phyloP scores from a whole-genome alignment of 2,329 filamentous ascomycete species.

The Clonostachys rhizophaga region DNA sequence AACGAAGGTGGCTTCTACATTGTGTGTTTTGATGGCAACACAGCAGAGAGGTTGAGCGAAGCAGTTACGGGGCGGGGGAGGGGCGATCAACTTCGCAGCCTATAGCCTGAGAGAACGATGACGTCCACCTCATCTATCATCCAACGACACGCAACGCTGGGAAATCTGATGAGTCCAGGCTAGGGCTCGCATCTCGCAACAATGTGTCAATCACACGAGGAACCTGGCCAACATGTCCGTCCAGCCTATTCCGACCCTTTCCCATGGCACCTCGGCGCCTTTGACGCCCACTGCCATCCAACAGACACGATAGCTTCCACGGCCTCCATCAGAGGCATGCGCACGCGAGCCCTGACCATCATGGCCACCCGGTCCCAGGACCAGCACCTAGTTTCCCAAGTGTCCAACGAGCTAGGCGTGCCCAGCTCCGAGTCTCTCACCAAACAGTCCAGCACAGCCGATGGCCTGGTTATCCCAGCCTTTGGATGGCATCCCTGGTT shows the following conservation, averaged over 20 bases:
- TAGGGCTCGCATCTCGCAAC: too few relatives aligned
- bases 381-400: conserved; percentile 63
- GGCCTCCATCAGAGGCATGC: conserved; percentile 57
- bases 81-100: too few relatives aligned
- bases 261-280: conserved; percentile 68
- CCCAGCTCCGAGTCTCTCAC: background rate
- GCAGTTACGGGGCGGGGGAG: too few relatives aligned
- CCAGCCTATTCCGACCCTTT: conserved; percentile 27
- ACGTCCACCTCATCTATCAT: too few relatives aligned
- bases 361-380: conserved; percentile 77
- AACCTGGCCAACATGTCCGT: too few relatives aligned
- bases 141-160: too few relatives aligned
- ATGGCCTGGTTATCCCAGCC: conserved; percentile 49
- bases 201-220: too few relatives aligned
- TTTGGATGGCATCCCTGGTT: conserved; percentile 92
- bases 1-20: too few relatives aligned
- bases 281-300: conserved; percentile 80
- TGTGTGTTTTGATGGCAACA: too few relatives aligned
- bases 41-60: too few relatives aligned
- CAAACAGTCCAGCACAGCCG: conserved; percentile 5
- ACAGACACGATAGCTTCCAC: conserved; percentile 70
- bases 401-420: conserved; percentile 54
- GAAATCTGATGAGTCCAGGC: too few relatives aligned
- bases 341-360: conserved; percentile 59
- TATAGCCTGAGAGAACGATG: too few relatives aligned